Percentiles rank a stretch among this genome's conserved stretches.
These are phyloP conservation scores for Solanum pennellii DNA, from an alignment of 257 asterid species.

Conservation along the genomic window DNA sequence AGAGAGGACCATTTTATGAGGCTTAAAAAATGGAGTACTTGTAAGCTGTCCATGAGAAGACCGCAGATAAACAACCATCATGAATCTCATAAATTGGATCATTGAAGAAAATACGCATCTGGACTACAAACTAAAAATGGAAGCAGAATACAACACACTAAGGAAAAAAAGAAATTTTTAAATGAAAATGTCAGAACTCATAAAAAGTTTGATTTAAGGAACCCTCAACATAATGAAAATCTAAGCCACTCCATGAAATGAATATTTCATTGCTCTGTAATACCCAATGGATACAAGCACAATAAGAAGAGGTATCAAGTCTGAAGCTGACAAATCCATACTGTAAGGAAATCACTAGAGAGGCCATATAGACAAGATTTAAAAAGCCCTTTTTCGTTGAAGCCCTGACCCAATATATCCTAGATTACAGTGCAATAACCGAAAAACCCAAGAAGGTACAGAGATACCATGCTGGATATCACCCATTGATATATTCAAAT, in stretches of 20 bases:
- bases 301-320: background rate
- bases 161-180: background rate
- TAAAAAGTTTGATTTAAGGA: background rate
- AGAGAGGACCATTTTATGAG: background rate
- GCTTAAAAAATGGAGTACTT: background rate
- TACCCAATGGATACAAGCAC: background rate
- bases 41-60: too few relatives aligned
- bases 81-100: background rate
- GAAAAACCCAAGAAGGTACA: background rate
- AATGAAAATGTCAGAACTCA: background rate
- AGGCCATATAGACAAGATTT: background rate
- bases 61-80: too few relatives aligned
- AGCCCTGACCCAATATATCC: background rate
- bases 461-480: too few relatives aligned
- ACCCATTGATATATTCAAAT: too few relatives aligned
- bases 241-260: background rate
- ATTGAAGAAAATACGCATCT: background rate
- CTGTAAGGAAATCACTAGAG: background rate
- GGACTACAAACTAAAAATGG: background rate
- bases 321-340: background rate
- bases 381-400: background rate
- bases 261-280: background rate
- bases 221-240: too few relatives aligned
- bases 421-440: background rate
- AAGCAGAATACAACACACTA: background rate